Evolutionary conservation across 2,329 filamentous ascomycete genomes (phyloP).

Genomic region (Shiraia bambusicola): DNA sequence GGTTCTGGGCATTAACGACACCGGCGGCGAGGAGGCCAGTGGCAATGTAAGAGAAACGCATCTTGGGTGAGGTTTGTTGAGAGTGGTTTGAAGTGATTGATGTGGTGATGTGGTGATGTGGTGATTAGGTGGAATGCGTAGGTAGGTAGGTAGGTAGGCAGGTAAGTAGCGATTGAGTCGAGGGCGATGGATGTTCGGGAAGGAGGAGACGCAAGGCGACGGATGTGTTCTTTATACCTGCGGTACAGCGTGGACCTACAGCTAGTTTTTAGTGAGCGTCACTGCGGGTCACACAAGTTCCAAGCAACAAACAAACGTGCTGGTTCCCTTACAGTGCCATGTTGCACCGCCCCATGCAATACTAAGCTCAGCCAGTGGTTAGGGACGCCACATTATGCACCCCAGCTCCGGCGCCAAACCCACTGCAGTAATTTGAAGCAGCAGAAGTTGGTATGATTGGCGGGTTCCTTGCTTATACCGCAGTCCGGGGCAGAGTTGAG

Average conservation of each 20-base stretch:
- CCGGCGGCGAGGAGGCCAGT: conserved; percentile 31
- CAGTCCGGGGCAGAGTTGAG: conserved; percentile 13
- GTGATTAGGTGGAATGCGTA: conserved; percentile 7
- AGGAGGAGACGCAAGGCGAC: conserved; percentile 12
- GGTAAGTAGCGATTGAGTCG: conserved; percentile 18
- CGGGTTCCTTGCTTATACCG: conserved; percentile 20
- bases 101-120: not conserved
- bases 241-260: conserved; percentile 8
- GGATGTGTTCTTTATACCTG: conserved; percentile 19
- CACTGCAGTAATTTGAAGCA: conserved; percentile 16
- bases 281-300: conserved; percentile 15
- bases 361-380: conserved; percentile 17
- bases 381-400: conserved; percentile 24
- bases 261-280: conserved; percentile 14
- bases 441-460: conserved; percentile 13
- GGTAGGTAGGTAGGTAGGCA: too few species aligned
- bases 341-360: conserved; percentile 32
- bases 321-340: conserved; percentile 11
- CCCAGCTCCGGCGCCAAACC: conserved; percentile 9
- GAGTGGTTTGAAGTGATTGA: conserved; percentile 7
- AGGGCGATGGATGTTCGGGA: conserved; percentile 11
- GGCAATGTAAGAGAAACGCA: conserved; percentile 41
- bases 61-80: conserved; percentile 22
- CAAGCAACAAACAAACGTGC: conserved; percentile 28
- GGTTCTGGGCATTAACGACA: conserved; percentile 33